Evolutionary conservation across 306 rosid genomes (phyloP), one percentile per base, ranked within the genome.

Genomic region (Malus orientalis): DNA sequence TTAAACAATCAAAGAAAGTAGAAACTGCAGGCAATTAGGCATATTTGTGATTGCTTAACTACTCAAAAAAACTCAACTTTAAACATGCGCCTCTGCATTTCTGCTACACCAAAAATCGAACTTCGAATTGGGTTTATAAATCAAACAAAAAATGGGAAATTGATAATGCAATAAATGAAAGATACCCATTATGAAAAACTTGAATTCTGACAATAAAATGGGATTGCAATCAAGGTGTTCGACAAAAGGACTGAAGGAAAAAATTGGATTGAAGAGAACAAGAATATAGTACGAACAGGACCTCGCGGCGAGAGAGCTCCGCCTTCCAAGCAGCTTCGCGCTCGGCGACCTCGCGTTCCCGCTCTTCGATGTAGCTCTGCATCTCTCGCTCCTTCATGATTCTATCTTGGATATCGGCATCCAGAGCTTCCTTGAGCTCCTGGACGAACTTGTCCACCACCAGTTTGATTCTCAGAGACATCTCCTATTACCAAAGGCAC

Each of bases 281-380:
- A n/a, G 20, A 63, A 62, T 27, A 51, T 22, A 4, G 55, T 64
- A 64, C 22, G 22, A 65, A 62, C 5, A 61, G 40, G 33, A 93
- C 98, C 99, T 95, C 99, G 5, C 99, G 97, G 71, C 99, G 99
- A 72, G 99, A 92, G 82, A 95, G 99, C 80, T 95, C 99, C 33
- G 97, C 97, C 81, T 95, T 95, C 99, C 99, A 95, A 74, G 99
- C 99, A 77, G 99, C 97, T 86, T 95, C 99, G 11, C 99, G 97
- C 82, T 95, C 98, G 32, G 98, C 97, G 62, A 95, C 98, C 79
- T 95, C 99, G 4, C 99, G 99, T 76, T 95, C 99, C 4, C 99
- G 97, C 74, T 95, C 99, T 79, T 92, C 87, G 51, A 95, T 92
- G 68, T 95, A 95, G 85, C 97, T 95, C 85, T 95, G 99, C 99